These are phyloP conservation scores for Acacia melanoxylon DNA, from an alignment of 306 rosid species.

Conservation along the genomic window DNA sequence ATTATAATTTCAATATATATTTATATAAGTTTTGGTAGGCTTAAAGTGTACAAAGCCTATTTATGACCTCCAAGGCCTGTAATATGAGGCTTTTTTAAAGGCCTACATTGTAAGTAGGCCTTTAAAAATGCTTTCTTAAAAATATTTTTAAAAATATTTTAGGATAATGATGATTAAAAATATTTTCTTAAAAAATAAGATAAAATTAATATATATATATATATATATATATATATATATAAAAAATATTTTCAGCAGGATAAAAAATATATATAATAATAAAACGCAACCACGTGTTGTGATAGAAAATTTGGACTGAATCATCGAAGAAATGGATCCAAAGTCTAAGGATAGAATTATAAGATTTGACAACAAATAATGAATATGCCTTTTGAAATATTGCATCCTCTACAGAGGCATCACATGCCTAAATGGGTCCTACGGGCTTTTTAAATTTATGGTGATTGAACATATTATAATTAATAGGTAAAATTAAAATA, in stretches of 20 bases:
- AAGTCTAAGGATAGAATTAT: not conserved
- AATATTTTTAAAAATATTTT: no score
- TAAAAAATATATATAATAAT: not conserved
- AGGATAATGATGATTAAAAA: no score
- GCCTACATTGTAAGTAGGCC: no score
- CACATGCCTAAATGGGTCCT: not conserved
- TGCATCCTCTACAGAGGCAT: not conserved
- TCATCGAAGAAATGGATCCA: not conserved
- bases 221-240: no score
- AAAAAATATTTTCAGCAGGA: not conserved
- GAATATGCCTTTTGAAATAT: not conserved
- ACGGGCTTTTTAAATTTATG: not conserved
- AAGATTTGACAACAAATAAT: not conserved
- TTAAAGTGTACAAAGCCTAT: no score
- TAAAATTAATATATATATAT: not conserved
- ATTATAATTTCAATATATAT: no score
- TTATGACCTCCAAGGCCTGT: no score
- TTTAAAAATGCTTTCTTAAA: no score
- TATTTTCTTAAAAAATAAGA: not conserved
- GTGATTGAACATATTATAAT: not conserved
- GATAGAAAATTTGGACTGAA: not conserved
- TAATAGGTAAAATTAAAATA: not conserved
- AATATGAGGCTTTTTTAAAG: no score
- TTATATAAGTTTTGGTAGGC: no score
- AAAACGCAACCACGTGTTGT: not conserved